These are phyloP conservation scores for Punica granatum DNA, from an alignment of 345 rosid species.

Conservation along the genomic window DNA sequence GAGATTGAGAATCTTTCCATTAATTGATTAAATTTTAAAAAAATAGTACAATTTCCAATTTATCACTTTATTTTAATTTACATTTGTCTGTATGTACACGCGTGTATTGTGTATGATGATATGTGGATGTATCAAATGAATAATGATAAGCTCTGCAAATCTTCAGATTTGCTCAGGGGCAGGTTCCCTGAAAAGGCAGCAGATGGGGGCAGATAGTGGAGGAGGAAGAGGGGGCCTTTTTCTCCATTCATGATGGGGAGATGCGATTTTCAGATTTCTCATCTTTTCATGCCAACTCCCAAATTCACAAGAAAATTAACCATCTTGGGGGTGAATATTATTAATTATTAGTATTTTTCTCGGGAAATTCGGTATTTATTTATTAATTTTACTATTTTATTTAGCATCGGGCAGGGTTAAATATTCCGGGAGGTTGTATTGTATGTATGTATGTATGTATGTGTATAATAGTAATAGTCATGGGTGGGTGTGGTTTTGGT, in stretches of 20 bases:
- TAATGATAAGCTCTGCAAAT: too few species aligned
- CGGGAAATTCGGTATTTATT: too few species aligned
- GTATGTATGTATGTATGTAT: too few species aligned
- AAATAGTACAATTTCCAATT: too few species aligned
- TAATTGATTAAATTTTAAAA: neutral
- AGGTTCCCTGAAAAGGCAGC: slow-evolving; percentile 9
- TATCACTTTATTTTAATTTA: too few species aligned
- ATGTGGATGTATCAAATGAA: too few species aligned
- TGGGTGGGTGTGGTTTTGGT: slow-evolving; percentile 8
- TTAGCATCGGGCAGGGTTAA: neutral
- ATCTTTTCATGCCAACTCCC: slow-evolving; percentile 18
- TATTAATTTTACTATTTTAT: neutral
- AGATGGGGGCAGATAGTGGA: neutral
- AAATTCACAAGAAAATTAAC: neutral
- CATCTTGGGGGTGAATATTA: too few species aligned
- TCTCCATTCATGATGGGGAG: neutral
- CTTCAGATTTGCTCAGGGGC: too few species aligned
- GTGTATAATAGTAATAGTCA: neutral
- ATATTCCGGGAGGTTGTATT: too few species aligned
- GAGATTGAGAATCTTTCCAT: slow-evolving; percentile 8
- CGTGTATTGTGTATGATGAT: too few species aligned
- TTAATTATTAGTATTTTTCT: too few species aligned
- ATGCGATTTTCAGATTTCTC: slow-evolving; percentile 10
- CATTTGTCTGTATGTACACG: too few species aligned
- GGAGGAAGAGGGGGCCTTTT: neutral